These are phyloP conservation scores for Macroventuria anomochaeta DNA, from an alignment of 2,329 filamentous ascomycete species.

Conservation along the genomic window DNA sequence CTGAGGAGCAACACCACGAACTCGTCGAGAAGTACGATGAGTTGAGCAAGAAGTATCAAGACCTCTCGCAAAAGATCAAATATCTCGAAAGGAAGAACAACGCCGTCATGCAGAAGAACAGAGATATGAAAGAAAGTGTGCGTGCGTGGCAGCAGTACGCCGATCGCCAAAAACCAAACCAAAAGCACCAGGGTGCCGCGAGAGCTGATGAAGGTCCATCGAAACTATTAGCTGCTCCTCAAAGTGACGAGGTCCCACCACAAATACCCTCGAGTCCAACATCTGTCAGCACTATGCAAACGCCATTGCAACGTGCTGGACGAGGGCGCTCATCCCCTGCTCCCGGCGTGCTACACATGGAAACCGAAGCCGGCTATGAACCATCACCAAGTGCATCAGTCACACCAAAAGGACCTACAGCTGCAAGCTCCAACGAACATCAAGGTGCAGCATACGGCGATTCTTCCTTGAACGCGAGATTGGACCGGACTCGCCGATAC, in stretches of 20 bases:
- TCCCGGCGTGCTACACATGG: slow-evolving; percentile 14
- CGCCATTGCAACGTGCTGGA: slow-evolving; percentile 22
- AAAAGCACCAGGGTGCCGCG: slow-evolving; percentile 25
- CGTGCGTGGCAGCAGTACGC: slow-evolving; percentile 48
- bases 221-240: slow-evolving; percentile 8
- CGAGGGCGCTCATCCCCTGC: slow-evolving; percentile 28
- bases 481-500: not conserved
- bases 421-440: not conserved
- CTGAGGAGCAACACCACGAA: slow-evolving; percentile 35
- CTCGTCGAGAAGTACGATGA: slow-evolving; percentile 41
- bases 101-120: slow-evolving; percentile 45
- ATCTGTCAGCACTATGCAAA: slow-evolving; percentile 21
- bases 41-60: slow-evolving; percentile 41
- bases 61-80: slow-evolving; percentile 35
- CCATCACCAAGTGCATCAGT: not conserved
- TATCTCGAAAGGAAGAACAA: slow-evolving; percentile 45
- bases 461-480: not conserved
- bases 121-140: slow-evolving; percentile 50
- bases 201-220: slow-evolving; percentile 18
- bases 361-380: not conserved
- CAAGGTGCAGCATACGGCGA: not conserved
- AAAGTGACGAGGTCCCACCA: slow-evolving; percentile 20
- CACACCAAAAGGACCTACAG: slow-evolving; percentile 7
- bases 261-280: slow-evolving; percentile 33
- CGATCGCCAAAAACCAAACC: slow-evolving; percentile 38